Conservation (phyloP, 306 rosid species). For the Hippophae rhamnoides region DNA sequence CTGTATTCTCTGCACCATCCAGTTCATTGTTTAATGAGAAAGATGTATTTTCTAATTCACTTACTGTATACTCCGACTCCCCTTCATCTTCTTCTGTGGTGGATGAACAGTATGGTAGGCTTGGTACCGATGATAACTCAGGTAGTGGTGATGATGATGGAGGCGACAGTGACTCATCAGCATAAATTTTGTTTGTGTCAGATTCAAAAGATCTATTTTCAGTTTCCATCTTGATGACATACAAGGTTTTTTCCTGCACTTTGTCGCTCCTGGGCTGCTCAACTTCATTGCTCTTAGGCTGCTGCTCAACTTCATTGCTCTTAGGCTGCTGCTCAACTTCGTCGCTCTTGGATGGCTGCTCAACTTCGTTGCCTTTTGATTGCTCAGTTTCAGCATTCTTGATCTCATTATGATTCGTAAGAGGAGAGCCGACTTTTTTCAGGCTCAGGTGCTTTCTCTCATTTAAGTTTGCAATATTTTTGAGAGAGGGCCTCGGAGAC, state of each 20-base stretch:
- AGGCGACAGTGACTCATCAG: slow-evolving; percentile 23
- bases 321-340: slow-evolving; percentile 24
- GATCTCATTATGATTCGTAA: slow-evolving; percentile 22
- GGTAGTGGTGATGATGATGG: slow-evolving; percentile 18
- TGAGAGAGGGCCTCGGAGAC: slow-evolving; percentile 37
- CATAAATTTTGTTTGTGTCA: slow-evolving; percentile 29
- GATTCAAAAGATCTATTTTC: slow-evolving; percentile 34
- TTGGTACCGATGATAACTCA: slow-evolving; percentile 23
- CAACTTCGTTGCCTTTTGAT: slow-evolving; percentile 22
- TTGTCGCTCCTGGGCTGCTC: slow-evolving; percentile 27
- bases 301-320: slow-evolving; percentile 23
- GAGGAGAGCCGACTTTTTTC: slow-evolving; percentile 31
- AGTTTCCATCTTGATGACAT: slow-evolving; percentile 52
- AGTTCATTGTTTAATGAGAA: slow-evolving; percentile 27
- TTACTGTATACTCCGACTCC: slow-evolving; percentile 42
- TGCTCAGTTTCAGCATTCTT: slow-evolving; percentile 27
- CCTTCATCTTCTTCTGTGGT: slow-evolving; percentile 27
- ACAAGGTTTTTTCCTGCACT: slow-evolving; percentile 61
- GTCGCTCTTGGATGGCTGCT: slow-evolving; percentile 10
- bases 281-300: slow-evolving; percentile 22
- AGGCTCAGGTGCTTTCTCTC: slow-evolving; percentile 31
- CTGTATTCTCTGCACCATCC: slow-evolving; percentile 30
- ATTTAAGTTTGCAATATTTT: slow-evolving; percentile 31
- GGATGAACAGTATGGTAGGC: slow-evolving; percentile 5
- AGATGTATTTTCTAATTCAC: slow-evolving; percentile 44